These are phyloP conservation scores for Patellaria atrata DNA, from an alignment of 495 filamentous ascomycete genomes.

Conservation along the genomic window DNA sequence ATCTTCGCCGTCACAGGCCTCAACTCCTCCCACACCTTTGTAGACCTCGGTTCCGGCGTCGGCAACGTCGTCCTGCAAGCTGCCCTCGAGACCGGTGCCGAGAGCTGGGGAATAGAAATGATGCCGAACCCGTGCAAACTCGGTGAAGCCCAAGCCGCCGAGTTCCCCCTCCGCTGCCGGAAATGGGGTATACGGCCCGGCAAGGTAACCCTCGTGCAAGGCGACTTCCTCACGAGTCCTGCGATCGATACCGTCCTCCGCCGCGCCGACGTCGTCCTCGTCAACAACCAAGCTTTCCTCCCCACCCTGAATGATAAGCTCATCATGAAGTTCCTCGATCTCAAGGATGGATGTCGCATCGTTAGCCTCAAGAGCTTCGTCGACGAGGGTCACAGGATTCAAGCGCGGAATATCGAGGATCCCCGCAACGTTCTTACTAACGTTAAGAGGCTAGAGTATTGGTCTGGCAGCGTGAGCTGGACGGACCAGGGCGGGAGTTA, in stretches of 20 bases:
- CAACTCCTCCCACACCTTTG: conserved; percentile 67
- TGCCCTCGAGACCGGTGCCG: conserved; percentile 81
- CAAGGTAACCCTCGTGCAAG: conserved; percentile 61
- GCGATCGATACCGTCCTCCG: conserved; percentile 57
- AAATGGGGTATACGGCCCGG: conserved; percentile 81
- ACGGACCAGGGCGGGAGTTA: conserved; percentile 70
- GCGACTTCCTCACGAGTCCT: conserved; percentile 68
- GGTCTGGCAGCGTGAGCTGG: conserved; percentile 80
- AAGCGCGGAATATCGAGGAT: conserved; percentile 52
- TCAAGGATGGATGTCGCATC: conserved; percentile 82
- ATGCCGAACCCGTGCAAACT: conserved; percentile 37
- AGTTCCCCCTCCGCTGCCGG: conserved; percentile 69
- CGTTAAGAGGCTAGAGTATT: conserved; percentile 63
- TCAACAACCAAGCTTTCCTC: conserved; percentile 94
- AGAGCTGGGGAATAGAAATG: conserved; percentile 93
- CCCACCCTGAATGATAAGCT: conserved; percentile 73
- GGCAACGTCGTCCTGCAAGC: conserved; percentile 93
- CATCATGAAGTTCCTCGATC: conserved; percentile 80
- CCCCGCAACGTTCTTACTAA: conserved; percentile 61
- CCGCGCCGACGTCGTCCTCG: conserved; percentile 79
- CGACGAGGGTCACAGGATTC: conserved; percentile 52
- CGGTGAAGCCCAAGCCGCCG: conserved; percentile 27
- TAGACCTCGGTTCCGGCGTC: conserved; percentile 89
- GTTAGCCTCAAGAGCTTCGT: conserved; percentile 76
- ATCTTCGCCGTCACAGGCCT: conserved; percentile 68